Base-by-base conservation (phyloP, 1,139 yeast genomes). In the Blastobotrys indianensis region DNA sequence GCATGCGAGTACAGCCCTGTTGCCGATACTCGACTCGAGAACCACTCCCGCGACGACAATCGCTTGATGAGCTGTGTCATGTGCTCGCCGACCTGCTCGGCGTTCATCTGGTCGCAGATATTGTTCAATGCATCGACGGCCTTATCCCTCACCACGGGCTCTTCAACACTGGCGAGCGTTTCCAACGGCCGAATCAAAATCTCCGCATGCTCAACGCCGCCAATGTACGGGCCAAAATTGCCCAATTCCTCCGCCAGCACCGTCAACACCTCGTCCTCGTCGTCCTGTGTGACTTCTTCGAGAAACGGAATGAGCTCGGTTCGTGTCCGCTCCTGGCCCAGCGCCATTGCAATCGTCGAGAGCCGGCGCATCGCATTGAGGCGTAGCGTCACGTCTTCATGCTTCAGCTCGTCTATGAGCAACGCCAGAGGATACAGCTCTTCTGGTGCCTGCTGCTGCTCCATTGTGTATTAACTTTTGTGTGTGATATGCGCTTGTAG, bases 261-360 rank as follows among this genome's bases (percentile, higher is more conserved):
- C 1, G 97, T 87, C 66, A 92, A 82, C 7, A 94, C 96, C 67
- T 94, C 99, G 65, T 94, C 99, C 67, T 94, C 98, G 64, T 94
- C 99, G 60, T 92, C 99, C 57, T 92, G 96, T 9, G 97, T 90
- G 38, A 88, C 97, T 57, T 85, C 79, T 52, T 79, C 82, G 54
- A 94, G 75, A 63, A 92, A 92, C 32, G 97, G 97, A 50, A 94
- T 74, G 61, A 94, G 75, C 66, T 94, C 98, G 43, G 76, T 75
- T 51, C 95, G 76, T 13, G 97, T 86, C 62, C 98, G 77, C 63
- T 87, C 95, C 7, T 94, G 94, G 8, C 98, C 98, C 52, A 94
- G 72, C 1, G 98, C 98, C 51, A 88, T 73, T 40, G 97, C 96
- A 62, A 94, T 92, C 37, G 97, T 90, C 55, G 92, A 94, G 55